Conservation (phyloP, 345 rosid genomes). For the Anacardium occidentale region DNA sequence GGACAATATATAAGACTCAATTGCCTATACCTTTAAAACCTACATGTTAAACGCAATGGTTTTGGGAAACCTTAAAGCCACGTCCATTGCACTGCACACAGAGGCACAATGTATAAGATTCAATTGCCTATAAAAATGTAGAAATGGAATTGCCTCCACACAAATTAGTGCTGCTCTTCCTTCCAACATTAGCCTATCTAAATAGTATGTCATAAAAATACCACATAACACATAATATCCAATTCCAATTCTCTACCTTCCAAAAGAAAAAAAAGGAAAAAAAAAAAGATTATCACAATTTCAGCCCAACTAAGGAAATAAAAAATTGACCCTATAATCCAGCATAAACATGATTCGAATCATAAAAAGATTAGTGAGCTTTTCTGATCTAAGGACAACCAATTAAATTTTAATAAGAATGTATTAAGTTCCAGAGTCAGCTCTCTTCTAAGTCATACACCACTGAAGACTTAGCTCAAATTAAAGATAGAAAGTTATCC, state of each 20-base stretch:
- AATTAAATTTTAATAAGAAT: not conserved
- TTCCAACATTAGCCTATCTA: not conserved
- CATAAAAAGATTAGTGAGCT: not conserved
- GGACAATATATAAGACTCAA: too few relatives aligned
- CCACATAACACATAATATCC: not conserved
- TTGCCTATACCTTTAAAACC: too few relatives aligned
- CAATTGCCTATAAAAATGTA: too few relatives aligned
- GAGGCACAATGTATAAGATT: not conserved
- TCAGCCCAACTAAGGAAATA: not conserved
- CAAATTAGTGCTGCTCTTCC: not conserved
- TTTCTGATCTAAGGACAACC: not conserved
- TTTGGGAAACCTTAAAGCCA: too few relatives aligned
- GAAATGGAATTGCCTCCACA: not conserved
- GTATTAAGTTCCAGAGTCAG: not conserved
- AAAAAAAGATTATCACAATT: not conserved
- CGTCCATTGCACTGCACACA: constrained; percentile 8
- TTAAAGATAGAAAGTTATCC: not conserved
- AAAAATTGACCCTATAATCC: not conserved
- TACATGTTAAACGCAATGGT: too few relatives aligned
- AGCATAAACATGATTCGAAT: too few relatives aligned
- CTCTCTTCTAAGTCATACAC: not conserved
- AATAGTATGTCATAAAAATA: not conserved
- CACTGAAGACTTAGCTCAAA: not conserved
- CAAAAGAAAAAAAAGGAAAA: not conserved
- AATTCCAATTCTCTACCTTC: not conserved